Evolutionary conservation across 495 filamentous ascomycete genomes (phyloP).

Genomic region (Xylaria sp.): DNA sequence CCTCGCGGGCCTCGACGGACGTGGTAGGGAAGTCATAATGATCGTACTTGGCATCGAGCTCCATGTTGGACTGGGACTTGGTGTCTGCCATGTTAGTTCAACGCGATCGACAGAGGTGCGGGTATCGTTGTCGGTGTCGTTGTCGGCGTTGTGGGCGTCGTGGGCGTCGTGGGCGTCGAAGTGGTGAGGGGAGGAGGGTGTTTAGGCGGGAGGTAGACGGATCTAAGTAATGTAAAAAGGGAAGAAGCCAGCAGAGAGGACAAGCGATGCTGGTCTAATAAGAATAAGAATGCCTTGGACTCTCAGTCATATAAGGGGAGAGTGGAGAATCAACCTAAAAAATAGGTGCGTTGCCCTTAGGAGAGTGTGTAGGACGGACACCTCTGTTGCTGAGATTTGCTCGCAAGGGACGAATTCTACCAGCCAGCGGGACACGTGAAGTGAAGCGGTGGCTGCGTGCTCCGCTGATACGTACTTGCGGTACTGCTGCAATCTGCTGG

Average conservation of each 20-base stretch:
- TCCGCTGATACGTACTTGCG: constrained; percentile 1
- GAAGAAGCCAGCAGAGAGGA: neutral
- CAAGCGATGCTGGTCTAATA: constrained; percentile 17
- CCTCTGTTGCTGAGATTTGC: constrained; percentile 10
- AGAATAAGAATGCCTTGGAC: constrained; percentile 17
- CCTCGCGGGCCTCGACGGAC: constrained; percentile 68
- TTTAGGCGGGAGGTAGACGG: neutral
- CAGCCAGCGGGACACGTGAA: constrained; percentile 15
- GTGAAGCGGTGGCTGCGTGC: neutral
- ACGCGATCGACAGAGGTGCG: constrained; percentile 25
- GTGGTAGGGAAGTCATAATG: constrained; percentile 91
- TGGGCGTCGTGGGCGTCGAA: neutral
- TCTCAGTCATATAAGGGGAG: constrained; percentile 3
- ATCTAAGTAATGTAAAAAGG: no score
- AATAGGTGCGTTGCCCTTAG: constrained; percentile 11
- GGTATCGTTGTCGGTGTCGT: constrained; percentile 7
- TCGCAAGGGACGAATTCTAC: neutral
- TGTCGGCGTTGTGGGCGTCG: constrained; percentile 9
- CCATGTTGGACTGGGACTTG: constrained; percentile 48
- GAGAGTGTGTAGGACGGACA: neutral
- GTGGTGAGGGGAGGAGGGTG: constrained; percentile 4
- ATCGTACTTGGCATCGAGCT: constrained; percentile 90
- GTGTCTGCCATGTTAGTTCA: constrained; percentile 30
- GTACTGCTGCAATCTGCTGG: neutral
- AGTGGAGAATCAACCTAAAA: constrained; percentile 19